Evolutionary conservation across 2,329 filamentous ascomycete genomes (phyloP), one percentile per base, ranked within the genome.

Genomic region (Exophiala viscosa): DNA sequence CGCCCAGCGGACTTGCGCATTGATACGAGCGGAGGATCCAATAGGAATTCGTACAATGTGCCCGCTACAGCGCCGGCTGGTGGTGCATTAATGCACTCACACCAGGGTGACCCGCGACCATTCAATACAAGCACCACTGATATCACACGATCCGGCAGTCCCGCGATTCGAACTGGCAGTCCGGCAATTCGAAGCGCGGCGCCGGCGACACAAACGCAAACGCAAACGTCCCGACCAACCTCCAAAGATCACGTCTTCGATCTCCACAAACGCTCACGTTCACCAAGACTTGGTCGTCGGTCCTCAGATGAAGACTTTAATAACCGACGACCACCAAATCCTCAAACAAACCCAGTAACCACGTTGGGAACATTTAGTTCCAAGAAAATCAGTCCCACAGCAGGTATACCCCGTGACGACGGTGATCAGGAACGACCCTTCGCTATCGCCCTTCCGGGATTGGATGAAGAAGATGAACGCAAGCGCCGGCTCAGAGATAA

Each of bases 401-500:
- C 58, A 1, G 63, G 66, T 31, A 62, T 66, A n/a, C 60, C 63
- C 9, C 64, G 67, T 11, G 51, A 64, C 34, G 67, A 65, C 10
- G 67, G 69, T 17, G 61, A 62, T 51, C 69, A 72, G 54, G 67
- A 70, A 51, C 59, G 62, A 7, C 69, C 69, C 2, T 72, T 66
- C 61, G 66, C 64, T 11, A 66, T 72, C 42, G 65, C 58, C 2
- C 58, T 72, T 5, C 68, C 69, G 2, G 65, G 66, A 2, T 47
- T 60, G 15, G 57, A 62, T 15, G 47, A 51, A 13, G 43, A 54
- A 13, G 42, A 32, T 2, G 47, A 51, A 8, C 32, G 20, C 14
- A 46, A 50, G 23, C 20, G 42, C 33, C 3, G 23, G 7, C 44
- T 38, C 8, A 18, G 44, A 23, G 47, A 48, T 7, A 48, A 42